These are phyloP conservation scores for Stagonosporopsis vannaccii DNA, from an alignment of 2,329 filamentous ascomycete species.

Conservation along the genomic window DNA sequence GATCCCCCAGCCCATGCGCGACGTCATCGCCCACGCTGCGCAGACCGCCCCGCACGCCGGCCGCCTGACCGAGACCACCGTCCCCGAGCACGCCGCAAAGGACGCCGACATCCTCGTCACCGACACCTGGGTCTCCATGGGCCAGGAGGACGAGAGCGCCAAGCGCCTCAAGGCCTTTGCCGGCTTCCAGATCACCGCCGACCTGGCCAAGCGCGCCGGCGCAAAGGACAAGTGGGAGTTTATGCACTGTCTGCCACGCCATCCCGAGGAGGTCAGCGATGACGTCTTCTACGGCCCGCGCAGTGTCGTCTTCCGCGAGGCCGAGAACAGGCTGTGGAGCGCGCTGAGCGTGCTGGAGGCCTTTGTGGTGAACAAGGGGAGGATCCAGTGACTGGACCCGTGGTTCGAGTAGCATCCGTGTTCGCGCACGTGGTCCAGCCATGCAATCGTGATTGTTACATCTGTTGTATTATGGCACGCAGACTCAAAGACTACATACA, in stretches of 20 bases:
- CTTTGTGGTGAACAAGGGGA: conserved; percentile 94
- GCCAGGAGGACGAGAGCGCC: conserved; percentile 84
- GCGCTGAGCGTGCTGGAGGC: conserved; percentile 83
- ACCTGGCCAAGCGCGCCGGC: conserved; percentile 81
- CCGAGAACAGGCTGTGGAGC: conserved; percentile 92
- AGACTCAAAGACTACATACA: neutral
- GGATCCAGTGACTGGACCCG: conserved; percentile 61
- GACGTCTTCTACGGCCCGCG: conserved; percentile 90
- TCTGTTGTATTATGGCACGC: too few species aligned
- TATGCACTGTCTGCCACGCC: conserved; percentile 96
- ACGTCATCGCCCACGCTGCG: conserved; percentile 72
- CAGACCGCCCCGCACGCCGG: conserved; percentile 65
- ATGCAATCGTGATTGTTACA: too few species aligned
- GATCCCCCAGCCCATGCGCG: conserved; percentile 77
- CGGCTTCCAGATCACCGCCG: conserved; percentile 90
- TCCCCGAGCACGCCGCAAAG: conserved; percentile 85
- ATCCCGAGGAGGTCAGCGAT: conserved; percentile 90
- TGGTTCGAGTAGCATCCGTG: conserved; percentile 37
- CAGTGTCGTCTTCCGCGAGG: conserved; percentile 91
- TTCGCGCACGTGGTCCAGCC: too few species aligned
- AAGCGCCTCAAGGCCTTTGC: conserved; percentile 81
- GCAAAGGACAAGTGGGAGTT: conserved; percentile 94
- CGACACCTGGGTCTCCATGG: conserved; percentile 99
- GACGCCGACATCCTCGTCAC: conserved; percentile 90
- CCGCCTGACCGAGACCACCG: conserved; percentile 74